Conservation (phyloP, 1,284 basidiomycete genomes). For the Meira miltonrushii region DNA sequence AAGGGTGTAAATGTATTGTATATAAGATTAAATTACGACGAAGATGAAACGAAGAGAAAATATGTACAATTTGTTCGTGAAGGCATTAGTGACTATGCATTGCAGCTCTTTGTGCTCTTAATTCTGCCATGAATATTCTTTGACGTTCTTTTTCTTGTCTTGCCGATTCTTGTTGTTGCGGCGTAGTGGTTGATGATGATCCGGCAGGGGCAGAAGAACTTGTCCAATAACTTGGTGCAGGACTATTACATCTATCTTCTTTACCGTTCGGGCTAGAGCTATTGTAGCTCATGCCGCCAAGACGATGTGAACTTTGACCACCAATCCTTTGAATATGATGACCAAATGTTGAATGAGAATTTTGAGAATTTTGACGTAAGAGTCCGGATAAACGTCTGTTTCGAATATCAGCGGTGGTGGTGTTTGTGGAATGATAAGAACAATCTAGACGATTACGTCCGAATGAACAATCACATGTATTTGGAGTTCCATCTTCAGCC, state of each 20-base stretch:
- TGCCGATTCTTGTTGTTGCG: too few relatives aligned
- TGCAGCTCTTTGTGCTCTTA: background rate
- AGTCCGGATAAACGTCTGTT: too few relatives aligned
- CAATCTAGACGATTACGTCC: too few relatives aligned
- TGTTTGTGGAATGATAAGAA: too few relatives aligned
- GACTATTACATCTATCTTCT: background rate
- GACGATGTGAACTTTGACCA: background rate
- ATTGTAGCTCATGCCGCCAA: too few relatives aligned
- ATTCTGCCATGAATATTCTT: background rate
- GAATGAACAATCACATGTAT: too few relatives aligned
- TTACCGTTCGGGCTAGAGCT: too few relatives aligned
- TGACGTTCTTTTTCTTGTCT: background rate
- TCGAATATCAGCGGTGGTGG: too few relatives aligned
- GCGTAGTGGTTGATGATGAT: too few relatives aligned
- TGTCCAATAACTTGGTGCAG: slow-evolving; percentile 9
- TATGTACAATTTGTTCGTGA: background rate
- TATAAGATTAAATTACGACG: background rate
- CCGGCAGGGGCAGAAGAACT: background rate
- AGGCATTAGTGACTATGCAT: background rate
- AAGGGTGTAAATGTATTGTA: background rate
- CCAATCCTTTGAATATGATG: background rate
- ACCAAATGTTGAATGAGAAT: background rate
- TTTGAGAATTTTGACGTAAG: too few relatives aligned
- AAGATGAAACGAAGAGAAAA: background rate
- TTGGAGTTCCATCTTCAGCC: too few relatives aligned